Evolutionary conservation across 2,329 filamentous ascomycete genomes (phyloP).

Genomic region (Monosporascus cannonballus): DNA sequence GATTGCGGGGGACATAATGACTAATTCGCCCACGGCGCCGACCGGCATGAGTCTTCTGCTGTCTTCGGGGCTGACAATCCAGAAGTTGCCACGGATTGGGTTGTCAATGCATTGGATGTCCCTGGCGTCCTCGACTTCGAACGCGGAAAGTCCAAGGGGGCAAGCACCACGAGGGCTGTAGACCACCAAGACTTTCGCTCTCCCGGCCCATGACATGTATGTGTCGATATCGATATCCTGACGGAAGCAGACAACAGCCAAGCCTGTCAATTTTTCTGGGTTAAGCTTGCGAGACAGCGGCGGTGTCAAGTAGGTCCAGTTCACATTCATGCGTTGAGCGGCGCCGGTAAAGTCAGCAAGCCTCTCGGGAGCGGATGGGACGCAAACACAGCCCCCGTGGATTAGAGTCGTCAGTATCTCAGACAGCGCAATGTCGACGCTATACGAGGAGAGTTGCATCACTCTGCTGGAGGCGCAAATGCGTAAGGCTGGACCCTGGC

Average conservation of each 20-base stretch:
- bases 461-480: constrained; percentile 48
- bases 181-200: constrained; percentile 40
- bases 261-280: constrained; percentile 18
- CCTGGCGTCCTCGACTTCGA: constrained; percentile 32
- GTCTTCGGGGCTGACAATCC: constrained; percentile 48
- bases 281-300: constrained; percentile 36
- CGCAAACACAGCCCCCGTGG: constrained; percentile 45
- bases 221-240: constrained; percentile 44
- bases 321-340: constrained; percentile 36
- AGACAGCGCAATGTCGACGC: constrained; percentile 46
- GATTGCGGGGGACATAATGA: constrained; percentile 51
- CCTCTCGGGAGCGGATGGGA: constrained; percentile 37
- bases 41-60: constrained; percentile 44
- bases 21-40: constrained; percentile 51
- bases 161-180: constrained; percentile 48
- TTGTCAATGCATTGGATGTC: constrained; percentile 38
- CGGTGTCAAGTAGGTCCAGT: constrained; percentile 42
- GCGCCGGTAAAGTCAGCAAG: constrained; percentile 35
- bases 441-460: constrained; percentile 51
- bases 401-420: constrained; percentile 48
- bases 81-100: constrained; percentile 43
- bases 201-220: constrained; percentile 39
- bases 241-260: constrained; percentile 30
- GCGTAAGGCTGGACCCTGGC: constrained; percentile 43
- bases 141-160: constrained; percentile 44